Evolutionary conservation across 345 rosid genomes (phyloP).

Genomic region (Combretum micranthum): DNA sequence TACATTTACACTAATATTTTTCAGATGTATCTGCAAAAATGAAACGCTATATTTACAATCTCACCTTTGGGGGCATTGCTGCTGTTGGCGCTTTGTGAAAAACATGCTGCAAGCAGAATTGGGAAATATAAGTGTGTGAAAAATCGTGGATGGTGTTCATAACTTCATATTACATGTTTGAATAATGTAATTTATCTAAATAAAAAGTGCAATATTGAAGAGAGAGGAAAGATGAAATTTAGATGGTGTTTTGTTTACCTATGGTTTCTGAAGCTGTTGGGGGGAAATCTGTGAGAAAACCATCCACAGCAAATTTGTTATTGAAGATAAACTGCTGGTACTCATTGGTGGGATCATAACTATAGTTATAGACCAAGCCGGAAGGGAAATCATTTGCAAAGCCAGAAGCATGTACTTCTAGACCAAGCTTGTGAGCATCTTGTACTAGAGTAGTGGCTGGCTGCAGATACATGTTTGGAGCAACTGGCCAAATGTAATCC

Average conservation of each 20-base stretch:
- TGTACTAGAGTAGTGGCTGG: constrained; percentile 49
- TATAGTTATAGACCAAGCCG: constrained; percentile 60
- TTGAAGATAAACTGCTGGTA: constrained; percentile 57
- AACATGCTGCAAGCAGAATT: constrained; percentile 50
- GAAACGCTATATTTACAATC: background rate
- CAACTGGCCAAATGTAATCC: constrained; percentile 63
- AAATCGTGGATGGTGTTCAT: too few species aligned
- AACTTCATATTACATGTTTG: constrained; percentile 1
- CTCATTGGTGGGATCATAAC: constrained; percentile 65
- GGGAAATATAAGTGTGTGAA: background rate
- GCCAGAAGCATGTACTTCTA: constrained; percentile 67
- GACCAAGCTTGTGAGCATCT: constrained; percentile 74
- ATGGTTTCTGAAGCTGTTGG: constrained; percentile 66
- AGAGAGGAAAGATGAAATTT: background rate
- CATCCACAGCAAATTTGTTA: constrained; percentile 62
- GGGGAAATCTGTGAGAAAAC: constrained; percentile 76
- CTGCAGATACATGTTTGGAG: constrained; percentile 39
- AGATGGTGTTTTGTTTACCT: constrained; percentile 30
- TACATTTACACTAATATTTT: background rate
- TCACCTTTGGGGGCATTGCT: constrained; percentile 30
- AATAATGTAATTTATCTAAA: background rate
- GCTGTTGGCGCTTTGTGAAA: constrained; percentile 24
- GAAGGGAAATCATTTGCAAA: constrained; percentile 56
- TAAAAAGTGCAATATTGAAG: background rate
- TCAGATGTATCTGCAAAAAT: background rate